Base-by-base conservation (phyloP, 2,329 filamentous ascomycete species). In the Podosphaera xanthii region DNA sequence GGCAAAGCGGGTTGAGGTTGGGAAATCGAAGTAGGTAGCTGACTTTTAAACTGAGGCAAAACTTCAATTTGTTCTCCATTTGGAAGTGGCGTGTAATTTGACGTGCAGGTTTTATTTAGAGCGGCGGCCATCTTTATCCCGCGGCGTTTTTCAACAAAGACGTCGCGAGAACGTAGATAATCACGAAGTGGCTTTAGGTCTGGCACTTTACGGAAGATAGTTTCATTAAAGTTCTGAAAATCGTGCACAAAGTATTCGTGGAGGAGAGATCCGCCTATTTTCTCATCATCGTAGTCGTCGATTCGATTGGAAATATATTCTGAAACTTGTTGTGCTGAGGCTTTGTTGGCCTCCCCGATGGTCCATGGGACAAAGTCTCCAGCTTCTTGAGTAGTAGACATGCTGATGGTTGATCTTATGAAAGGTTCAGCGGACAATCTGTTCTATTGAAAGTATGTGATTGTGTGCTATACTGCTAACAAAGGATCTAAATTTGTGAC, bases 321-420 rank as follows among this genome's bases (percentile, higher is more conserved):
- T 30, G 33, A 36, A 5, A 36, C 8, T 36, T 53, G 50, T 53
- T 36, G 36, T 6, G 50, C n/a, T 53, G 50, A 34, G 33, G 50
- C 50, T 3, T 53, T 53, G 50, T 53, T 36, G 50, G 33, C 50
- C 31, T 34, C 4, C 73, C 64, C 77, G 31, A 53, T 53, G 9
- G 33, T 36, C 3, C 50, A 36, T n/a, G 33, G 33, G 6, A 36
- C 50, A 35, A 53, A 34, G 33, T 53, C 50, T 34, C 1, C 33
- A 5, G 50, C 33, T 53, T 53, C 33, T 35, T 36, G 30, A 14
- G 30, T 53, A 35, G 8, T 35, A n/a, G 50, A 35, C 50, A 53
- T 53, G 30, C n/a, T 53, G 33, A 53, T 2, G 33, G 33, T 7
- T 14, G 50, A 53, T 36, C 50, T 3, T 36, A 53, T 5, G 30